Base-by-base conservation (phyloP, 78 protist species). In the Speleostelium caveatum region DNA sequence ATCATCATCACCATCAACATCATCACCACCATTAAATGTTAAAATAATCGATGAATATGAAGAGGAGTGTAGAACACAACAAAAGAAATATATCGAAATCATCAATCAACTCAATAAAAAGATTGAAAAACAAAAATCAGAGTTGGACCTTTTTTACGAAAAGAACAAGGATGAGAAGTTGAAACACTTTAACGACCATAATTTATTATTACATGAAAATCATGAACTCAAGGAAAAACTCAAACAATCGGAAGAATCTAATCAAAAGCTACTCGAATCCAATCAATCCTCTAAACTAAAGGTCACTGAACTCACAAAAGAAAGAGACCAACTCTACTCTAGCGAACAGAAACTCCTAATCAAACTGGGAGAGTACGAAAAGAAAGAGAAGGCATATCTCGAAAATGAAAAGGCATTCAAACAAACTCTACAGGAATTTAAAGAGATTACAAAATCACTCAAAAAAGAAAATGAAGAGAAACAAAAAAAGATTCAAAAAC, bases 391-490 rank as follows among this genome's bases (percentile, higher is more conserved):
- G 16, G 39, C 30, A 0, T 42, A 39, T 3, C 21, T 6, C 1
- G 91, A 83, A 0, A 59, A 41, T 35, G 91, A 83, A 42, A 69
- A 68, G 65, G 60, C 4, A 42, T 45, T 42, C 7, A 16, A 32
- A 4, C 63, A 83, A 17, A 83, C 67, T 28, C 21, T 83, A 6
- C 0, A 26, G 2, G 91, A 83, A 10, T 51, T 33, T 5, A 83
- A 68, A 45, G 91, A 68, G 24, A 61, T 32, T 19, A 36, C 26
- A 21, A 12, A 26, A 2, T 1, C 33, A 2, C 45, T 67, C 12
- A 67, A 69, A 61, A 68, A 45, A 33, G 91, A 83, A 10, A 19
- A 33, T 35, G 91, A 83, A 16, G 91, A 83, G 2, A 53, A 42
- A 22, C 24, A 55, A 30, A 83, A 83, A 35, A 39, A 74, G 28